Evolutionary conservation across 148 eudicot genomes (phyloP).

Genomic region (Chenopodium album): DNA sequence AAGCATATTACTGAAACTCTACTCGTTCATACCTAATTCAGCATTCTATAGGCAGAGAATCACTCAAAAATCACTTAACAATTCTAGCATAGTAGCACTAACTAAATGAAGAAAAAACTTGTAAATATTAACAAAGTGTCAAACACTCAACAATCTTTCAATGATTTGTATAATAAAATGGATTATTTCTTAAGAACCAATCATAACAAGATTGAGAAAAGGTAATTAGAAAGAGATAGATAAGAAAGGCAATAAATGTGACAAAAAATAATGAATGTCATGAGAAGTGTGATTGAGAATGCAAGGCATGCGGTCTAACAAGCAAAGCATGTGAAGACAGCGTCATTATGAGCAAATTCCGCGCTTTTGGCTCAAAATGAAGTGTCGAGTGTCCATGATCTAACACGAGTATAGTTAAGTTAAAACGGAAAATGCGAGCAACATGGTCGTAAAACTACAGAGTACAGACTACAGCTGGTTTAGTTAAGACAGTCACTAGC

Average conservation of each 20-base stretch:
- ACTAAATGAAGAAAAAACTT: slow-evolving; percentile 14
- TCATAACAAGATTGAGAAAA: background rate
- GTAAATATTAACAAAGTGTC: background rate
- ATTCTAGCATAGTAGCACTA: background rate
- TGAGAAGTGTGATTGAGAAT: slow-evolving; percentile 8
- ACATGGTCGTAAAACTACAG: background rate
- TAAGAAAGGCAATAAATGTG: background rate
- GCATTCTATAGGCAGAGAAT: background rate
- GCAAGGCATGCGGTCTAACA: background rate
- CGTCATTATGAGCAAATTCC: background rate
- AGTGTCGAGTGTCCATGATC: background rate
- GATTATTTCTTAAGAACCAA: background rate
- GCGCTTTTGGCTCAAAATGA: background rate
- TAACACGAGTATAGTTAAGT: background rate
- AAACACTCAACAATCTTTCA: slow-evolving; percentile 4
- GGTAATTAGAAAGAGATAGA: background rate
- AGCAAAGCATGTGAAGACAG: slow-evolving; percentile 15
- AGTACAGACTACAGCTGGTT: background rate
- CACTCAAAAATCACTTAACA: background rate
- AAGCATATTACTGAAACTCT: slow-evolving; percentile 2
- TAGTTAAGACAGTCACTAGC: background rate
- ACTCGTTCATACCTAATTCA: slow-evolving; percentile 16
- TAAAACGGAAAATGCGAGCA: background rate
- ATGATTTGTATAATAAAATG: background rate
- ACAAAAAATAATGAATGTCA: background rate